phyloP scores from a whole-genome alignment of 805 yeast species.

The Metschnikowia baotianmanensis region DNA sequence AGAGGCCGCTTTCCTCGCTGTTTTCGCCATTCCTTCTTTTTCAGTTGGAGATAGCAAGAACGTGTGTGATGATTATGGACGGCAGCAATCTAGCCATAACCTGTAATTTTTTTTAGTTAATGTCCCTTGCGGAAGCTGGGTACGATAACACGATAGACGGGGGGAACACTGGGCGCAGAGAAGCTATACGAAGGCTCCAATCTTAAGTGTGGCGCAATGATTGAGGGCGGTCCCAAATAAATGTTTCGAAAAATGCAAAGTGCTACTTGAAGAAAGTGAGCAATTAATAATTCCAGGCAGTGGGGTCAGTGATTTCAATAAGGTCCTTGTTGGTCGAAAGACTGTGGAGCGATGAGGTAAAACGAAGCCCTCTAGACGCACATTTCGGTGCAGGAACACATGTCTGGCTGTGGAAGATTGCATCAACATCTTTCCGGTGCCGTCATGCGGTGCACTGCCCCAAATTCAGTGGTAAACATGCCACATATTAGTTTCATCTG shows the following conservation, averaged over 20 bases:
- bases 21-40: conserved; percentile 28
- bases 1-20: conserved; percentile 27
- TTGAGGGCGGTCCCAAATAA: background rate
- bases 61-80: background rate
- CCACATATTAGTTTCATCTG: too few relatives aligned
- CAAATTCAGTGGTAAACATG: too few relatives aligned
- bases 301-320: background rate
- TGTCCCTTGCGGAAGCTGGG: background rate
- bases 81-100: conserved; percentile 1
- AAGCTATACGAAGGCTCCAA: background rate
- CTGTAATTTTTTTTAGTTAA: background rate
- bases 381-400: conserved; percentile 7
- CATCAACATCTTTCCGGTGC: conserved; percentile 10
- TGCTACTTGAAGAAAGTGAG: too few relatives aligned
- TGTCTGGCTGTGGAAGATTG: conserved; percentile 6
- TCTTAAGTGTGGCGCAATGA: background rate
- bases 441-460: too few relatives aligned
- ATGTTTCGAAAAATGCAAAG: background rate
- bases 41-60: background rate
- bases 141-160: conserved; percentile 1
- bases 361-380: conserved; percentile 9
- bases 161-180: conserved; percentile 3
- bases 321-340: background rate
- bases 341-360: conserved; percentile 17
- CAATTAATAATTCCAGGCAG: background rate